Evolutionary conservation across 2,329 filamentous ascomycete genomes (phyloP), one percentile per base, ranked within the genome.

Genomic region (Xylariomycetidae sp.): DNA sequence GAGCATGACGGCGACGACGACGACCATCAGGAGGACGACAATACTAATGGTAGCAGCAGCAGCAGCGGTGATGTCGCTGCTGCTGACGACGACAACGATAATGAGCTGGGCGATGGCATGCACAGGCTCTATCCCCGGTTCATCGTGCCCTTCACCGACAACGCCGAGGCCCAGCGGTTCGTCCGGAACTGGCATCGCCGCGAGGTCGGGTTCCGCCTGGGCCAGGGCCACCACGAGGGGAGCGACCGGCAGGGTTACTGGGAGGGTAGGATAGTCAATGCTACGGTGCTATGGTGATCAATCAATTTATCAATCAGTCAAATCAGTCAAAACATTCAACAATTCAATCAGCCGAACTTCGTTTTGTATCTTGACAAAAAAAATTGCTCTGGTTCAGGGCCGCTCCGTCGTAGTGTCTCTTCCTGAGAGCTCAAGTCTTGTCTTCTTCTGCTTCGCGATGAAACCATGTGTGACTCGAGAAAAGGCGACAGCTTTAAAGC

Each of bases 131-230:
- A 60, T 25, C 46, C 51, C 22, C 59, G 71, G 25, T 76, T 75
- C 59, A 59, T 82, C 11, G 46, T 82, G 15, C 66, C 70, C 4
- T 80, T 84, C 40, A 50, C 62, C 11, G 70, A 72, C n/a, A 60
- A 67, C 31, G 58, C 61, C 8, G 74, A 76, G 40, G 76, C 76
- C 14, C 66, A 63, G 34, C 61, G 69, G 34, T 74, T 74, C 41
- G 64, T 66, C 18, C 56, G 67, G 39, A 39, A 43, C 32, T 69
- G 65, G 64, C 64, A 70, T 45, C 56, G 57, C 16, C 53, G 62
- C 36, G 49, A 56, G 35, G 44, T 69, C 36, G 41, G 26, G 34
- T 25, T 55, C 16, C 41, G 19, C 13, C 45, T 49, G 50, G 40
- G 37, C 12, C 14, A 34, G 25, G 15, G 27, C 20, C 25, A 33